Base-by-base conservation (phyloP, 164 flowering plant species). In the Umbellularia californica region DNA sequence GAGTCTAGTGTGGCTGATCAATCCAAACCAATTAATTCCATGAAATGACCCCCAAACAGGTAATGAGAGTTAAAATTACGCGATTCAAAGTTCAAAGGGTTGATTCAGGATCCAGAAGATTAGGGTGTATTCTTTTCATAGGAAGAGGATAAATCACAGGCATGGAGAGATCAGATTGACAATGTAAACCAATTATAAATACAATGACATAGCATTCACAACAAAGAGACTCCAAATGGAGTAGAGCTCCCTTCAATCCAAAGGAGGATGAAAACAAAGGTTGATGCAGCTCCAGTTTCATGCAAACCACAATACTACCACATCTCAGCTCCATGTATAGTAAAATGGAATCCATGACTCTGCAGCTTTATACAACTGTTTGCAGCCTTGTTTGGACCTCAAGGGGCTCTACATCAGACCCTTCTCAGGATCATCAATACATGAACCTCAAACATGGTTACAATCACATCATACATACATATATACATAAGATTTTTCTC, bases 211-310 rank as follows among this genome's bases (percentile, higher is more conserved):
- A 58, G 2, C 17, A 58, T 58, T 58, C n/a, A 5, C n/a, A 58
- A 0, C 63, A 58, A 15, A 3, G 2, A 58, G n/a, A 58, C 63
- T 58, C 7, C 63, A 58, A n/a, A 58, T n/a, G 22, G 22, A 17
- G 63, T n/a, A 58, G 63, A 58, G 63, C 63, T 58, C 63, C 63
- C 63, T 58, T 58, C 63, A 58, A 58, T 58, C 63, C 63, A 58
- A 58, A 58, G 22, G 63, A 58, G 63, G 17, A 58, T 58, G 63
- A 58, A 58, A 58, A n/a, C 63, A 15, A 58, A n/a, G n/a, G 20
- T 58, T 58, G 63, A 15, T 58, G 63, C 63, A 58, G 63, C 63
- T 58, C 63, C 63, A 58, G n/a, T 5, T 58, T 58, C 63, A 58
- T 58, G 63, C 63, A 58, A 58, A 5, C 63, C 63, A 58, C 22